These are phyloP conservation scores for Cladosporium austrohemisphaericum DNA, from an alignment of 2,329 filamentous ascomycete genomes.

Conservation along the genomic window DNA sequence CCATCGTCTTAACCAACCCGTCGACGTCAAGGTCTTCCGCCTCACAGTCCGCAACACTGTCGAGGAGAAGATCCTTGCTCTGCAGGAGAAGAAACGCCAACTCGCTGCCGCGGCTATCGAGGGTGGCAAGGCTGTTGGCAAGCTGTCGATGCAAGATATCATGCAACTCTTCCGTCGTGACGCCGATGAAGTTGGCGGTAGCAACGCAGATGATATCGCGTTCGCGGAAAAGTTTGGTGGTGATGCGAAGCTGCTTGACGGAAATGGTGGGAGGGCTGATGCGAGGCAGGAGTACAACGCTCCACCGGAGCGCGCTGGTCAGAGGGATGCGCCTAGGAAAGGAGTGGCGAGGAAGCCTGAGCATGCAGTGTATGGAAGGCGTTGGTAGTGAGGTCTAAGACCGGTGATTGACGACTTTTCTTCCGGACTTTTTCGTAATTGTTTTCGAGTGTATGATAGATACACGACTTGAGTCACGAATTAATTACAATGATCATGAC, in stretches of 20 bases:
- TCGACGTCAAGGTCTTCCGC: slow-evolving; percentile 93
- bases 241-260: slow-evolving; percentile 35
- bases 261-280: slow-evolving; percentile 6
- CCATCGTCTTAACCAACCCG: slow-evolving; percentile 93
- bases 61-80: slow-evolving; percentile 88
- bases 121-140: slow-evolving; percentile 71
- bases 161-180: slow-evolving; percentile 80
- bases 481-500: too few species aligned
- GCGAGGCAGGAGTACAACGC: background rate
- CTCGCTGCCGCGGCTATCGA: slow-evolving; percentile 92
- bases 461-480: too few species aligned
- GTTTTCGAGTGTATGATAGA: slow-evolving; percentile 2
- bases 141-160: slow-evolving; percentile 90
- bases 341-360: slow-evolving; percentile 25
- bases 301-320: slow-evolving; percentile 3
- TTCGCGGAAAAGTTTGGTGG: slow-evolving; percentile 35
- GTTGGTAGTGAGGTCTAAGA: slow-evolving; percentile 25
- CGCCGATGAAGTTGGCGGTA: slow-evolving; percentile 44
- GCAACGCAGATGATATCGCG: slow-evolving; percentile 39
- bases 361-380: slow-evolving; percentile 36
- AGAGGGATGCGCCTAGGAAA: slow-evolving; percentile 18
- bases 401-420: slow-evolving; percentile 1
- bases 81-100: slow-evolving; percentile 90
- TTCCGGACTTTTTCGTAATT: slow-evolving; percentile 3
- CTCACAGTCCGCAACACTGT: slow-evolving; percentile 83